Base-by-base conservation (phyloP, 148 eudicot species). In the Nepenthes mirabilis region DNA sequence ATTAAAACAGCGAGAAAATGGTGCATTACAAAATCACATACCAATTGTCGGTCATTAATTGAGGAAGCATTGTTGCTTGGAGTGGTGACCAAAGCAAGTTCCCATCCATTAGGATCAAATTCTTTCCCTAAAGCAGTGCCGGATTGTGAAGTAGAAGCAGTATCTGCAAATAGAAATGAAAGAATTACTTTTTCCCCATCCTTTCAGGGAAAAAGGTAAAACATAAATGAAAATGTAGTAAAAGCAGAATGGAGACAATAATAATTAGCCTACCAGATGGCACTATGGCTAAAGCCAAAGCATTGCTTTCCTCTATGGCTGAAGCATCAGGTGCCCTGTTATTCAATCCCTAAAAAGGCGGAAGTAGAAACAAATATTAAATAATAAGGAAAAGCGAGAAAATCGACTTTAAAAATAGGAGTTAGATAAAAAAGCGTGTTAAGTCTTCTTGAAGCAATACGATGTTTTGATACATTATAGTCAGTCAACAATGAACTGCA, bases 71-170 rank as follows among this genome's bases (percentile, higher is more conserved):
- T 70, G 59, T 59, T 81, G 74, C 99, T 87, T 9, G 99, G 97
- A 47, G 99, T 80, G 54, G 84, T 65, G 65, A 94, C 97, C 74
- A 94, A 63, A 47, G 99, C 99, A 65, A 94, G 97, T 73, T 89
- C 99, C 99, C 99, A 94, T 8, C 99, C 97, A 57, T 80, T 74
- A 14, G 99, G 91, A 78, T 94, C 99, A 64, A 86, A 72, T 59
- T 81, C 82, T 59, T 82, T 79, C 9, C 79, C 61, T 67, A 70
- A 68, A 56, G 79, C 61, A 65, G 77, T 66, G 48, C 65, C 77
- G 61, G 83, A 67, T 55, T 72, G 76, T 13, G 76, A 78, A 49
- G 75, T 70, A 54, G 83, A 72, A 59, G 82, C 63, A 51, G 65
- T 55, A 66, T 72, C 89, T 83, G 69, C 60, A 5, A 43, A 68